Conservation (phyloP, 148 eudicot genomes). For the Amaranthus palmeri region DNA sequence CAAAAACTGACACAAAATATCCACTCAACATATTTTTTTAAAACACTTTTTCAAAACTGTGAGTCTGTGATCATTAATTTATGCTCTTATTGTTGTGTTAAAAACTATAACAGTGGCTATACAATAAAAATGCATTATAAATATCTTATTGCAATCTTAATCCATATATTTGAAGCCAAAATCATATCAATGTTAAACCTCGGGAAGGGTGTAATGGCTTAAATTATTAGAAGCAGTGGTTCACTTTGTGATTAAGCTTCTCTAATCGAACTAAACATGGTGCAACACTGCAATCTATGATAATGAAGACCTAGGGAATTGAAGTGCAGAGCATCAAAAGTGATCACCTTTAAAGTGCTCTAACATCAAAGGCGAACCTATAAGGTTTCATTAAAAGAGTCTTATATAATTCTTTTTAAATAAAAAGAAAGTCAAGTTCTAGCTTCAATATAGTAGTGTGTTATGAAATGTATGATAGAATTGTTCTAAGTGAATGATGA, state of each 20-base stretch:
- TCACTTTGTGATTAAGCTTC: not conserved
- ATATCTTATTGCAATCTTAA: too few relatives aligned
- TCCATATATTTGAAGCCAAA: too few relatives aligned
- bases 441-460: too few relatives aligned
- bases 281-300: not conserved
- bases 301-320: not conserved
- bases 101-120: too few relatives aligned
- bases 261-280: not conserved
- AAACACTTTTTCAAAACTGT: not conserved
- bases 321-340: not conserved
- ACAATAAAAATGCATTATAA: too few relatives aligned
- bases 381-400: too few relatives aligned
- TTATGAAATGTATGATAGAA: too few relatives aligned
- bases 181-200: not conserved
- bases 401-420: too few relatives aligned
- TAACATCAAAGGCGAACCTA: not conserved
- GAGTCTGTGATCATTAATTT: too few relatives aligned
- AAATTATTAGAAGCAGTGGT: not conserved
- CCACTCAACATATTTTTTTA: not conserved
- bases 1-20: not conserved
- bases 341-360: not conserved
- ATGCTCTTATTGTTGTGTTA: too few relatives aligned
- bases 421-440: too few relatives aligned
- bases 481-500: too few relatives aligned
- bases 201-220: not conserved